These are phyloP conservation scores for Colletotrichum siamense DNA, from an alignment of 2,329 filamentous ascomycete genomes.

Conservation along the genomic window DNA sequence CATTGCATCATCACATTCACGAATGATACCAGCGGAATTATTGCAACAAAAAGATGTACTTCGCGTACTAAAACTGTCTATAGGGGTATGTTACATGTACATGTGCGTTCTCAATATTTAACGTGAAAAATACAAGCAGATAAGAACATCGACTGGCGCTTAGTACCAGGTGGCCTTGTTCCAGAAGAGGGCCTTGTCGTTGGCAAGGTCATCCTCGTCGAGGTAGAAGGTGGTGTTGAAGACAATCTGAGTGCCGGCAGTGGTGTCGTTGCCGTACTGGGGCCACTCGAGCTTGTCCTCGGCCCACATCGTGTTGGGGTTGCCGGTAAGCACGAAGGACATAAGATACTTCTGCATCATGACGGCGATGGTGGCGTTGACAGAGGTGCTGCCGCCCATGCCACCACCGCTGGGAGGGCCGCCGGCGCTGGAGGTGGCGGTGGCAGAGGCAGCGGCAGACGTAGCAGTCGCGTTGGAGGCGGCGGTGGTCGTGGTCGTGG, in stretches of 20 bases:
- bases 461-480: not conserved
- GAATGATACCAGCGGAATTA: rapidly evolving
- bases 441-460: not conserved
- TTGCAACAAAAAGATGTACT: not conserved
- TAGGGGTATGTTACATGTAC: not conserved
- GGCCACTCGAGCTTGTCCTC: slow-evolving; percentile 7
- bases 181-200: not conserved
- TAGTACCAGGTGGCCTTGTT: not conserved
- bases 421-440: not conserved
- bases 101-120: not conserved
- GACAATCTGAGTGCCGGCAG: not conserved
- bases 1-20: not conserved
- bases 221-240: slow-evolving; percentile 5
- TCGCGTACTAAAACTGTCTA: not conserved
- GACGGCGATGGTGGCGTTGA: not conserved
- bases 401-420: not conserved
- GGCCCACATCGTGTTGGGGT: not conserved
- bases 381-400: not conserved
- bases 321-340: not conserved
- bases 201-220: not conserved
- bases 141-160: not conserved
- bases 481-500: not conserved
- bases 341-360: slow-evolving; percentile 13
- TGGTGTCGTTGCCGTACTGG: slow-evolving; percentile 3
- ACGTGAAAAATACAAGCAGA: not conserved